Percentiles rank a stretch among this genome's conserved stretches.
Conservation (phyloP, 139 green algal species). For the Spirogloea muscicola region DNA sequence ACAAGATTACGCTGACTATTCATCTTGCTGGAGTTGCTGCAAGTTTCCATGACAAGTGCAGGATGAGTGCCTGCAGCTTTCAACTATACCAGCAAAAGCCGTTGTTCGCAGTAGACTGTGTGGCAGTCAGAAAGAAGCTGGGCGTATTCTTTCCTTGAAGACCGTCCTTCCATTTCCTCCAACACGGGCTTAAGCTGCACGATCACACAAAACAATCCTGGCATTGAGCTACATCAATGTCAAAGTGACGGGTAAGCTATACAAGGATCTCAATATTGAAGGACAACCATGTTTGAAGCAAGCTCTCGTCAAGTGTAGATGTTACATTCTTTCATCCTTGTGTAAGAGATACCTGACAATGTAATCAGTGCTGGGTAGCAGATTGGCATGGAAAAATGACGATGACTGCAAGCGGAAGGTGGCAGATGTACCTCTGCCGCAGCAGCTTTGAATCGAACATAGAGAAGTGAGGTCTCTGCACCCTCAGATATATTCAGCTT, state of each 20-base stretch:
- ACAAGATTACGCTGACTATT: neutral
- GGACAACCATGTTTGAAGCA: no score
- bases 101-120: slow-evolving; percentile 60
- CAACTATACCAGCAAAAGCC: slow-evolving; percentile 61
- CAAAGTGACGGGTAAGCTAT: no score
- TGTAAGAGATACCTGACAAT: no score
- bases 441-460: slow-evolving; percentile 85
- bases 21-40: neutral
- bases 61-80: neutral
- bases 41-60: no score
- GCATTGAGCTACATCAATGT: no score
- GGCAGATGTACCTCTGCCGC: slow-evolving; percentile 51
- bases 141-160: slow-evolving; percentile 65
- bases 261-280: no score
- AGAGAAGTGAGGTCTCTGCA: slow-evolving; percentile 80
- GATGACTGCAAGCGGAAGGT: no score
- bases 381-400: no score
- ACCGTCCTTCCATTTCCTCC: slow-evolving; percentile 64
- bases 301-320: no score
- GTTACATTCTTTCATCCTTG: no score
- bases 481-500: slow-evolving; percentile 61
- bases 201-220: neutral
- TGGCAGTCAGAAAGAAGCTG: slow-evolving; percentile 79
- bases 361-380: no score
- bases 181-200: slow-evolving; percentile 60